Evolutionary conservation across 768 basidiomycete genomes (phyloP), one percentile per base, ranked within the genome.

Genomic region (Tricholomella constricta): DNA sequence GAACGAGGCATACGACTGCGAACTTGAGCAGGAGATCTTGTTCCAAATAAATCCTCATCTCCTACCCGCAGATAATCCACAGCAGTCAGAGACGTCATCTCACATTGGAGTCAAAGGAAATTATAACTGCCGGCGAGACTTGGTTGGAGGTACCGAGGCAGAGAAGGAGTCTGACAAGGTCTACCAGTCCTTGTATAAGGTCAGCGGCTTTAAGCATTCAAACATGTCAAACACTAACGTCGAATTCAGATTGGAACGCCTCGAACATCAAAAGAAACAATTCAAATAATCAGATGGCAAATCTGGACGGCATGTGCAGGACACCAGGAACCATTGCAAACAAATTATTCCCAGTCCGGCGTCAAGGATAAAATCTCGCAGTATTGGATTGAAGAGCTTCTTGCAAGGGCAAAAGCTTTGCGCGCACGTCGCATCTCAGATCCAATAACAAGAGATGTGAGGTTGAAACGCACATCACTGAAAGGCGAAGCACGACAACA

Each of bases 21-120:
- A 58, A 36, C 54, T 64, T 8, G 55, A 61, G 20, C 36, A 61
- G 20, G 60, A 65, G 12, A 68, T 69, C 8, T 7, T 67, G 0
- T 68, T 66, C 37, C 60, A 62, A 17, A 52, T 69, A n/a, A 45
- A 53, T 48, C 35, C 57, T 0, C 66, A 68, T 36, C 20, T 60
- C n/a, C 46, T 69, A 14, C 61, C 71, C 0, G 71, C 63, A 1
- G 71, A 72, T 47, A 72, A 72, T 51, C 70, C 70, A 0, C 66
- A 69, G 50, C 71, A 71, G 52, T 51, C 70, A 1, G 69, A 71
- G 40, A 26, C 52, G 0, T 51, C 64, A 10, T 69, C 65, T 0
- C 59, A 68, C 52, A 51, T 52, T 23, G 70, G 71, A 6, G 45
- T 56, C 1, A 54, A 62, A 9, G 56, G 51, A 14, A 67, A 66